Base-by-base conservation (phyloP, 78 protist species). In the Dictyostelium purpureum region DNA sequence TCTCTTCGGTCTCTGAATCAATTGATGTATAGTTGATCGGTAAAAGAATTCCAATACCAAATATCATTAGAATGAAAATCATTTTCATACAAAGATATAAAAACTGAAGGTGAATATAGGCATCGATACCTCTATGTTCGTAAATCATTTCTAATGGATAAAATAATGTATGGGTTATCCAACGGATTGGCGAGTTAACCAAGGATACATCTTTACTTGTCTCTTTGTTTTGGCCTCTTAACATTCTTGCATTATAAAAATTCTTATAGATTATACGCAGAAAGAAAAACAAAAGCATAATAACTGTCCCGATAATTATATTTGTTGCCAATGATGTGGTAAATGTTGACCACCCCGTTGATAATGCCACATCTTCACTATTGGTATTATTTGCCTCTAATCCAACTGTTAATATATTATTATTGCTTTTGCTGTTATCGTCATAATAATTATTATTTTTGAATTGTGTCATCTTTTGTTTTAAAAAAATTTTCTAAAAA, bases 81-180 rank as follows among this genome's bases (percentile, higher is more conserved):
- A 85, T 19, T 59, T 85, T 45, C 2, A 85, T 85, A 35, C 92
- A 85, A 7, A 85, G 82, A 31, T 42, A 40, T 11, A 85, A 35
- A 38, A 85, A 85, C 59, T 51, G 92, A 6, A 85, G 73, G 31
- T 85, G 92, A 81, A 85, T 85, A 38, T 85, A 85, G 19, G 92
- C 92, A 73, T 85, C 92, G 28, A 85, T 85, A 37, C 92, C 92
- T 24, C 92, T 52, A 9, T 75, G 59, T n/a, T 85, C 92, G 35
- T 45, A 85, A 1, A 85, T 54, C 3, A 82, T 45, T 45, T 85
- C 92, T 52, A 85, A 21, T 26, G 79, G 92, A n/a, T 59, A 85
- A 0, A 21, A 4, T 2, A 11, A 59, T 28, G 92, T 85, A 35
- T 85, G 45, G 38, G 12, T 70, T 0, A 85, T 70, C 92, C 92